phyloP scores from a whole-genome alignment of 1,284 basidiomycete genomes.

The Moniliella sp. region DNA sequence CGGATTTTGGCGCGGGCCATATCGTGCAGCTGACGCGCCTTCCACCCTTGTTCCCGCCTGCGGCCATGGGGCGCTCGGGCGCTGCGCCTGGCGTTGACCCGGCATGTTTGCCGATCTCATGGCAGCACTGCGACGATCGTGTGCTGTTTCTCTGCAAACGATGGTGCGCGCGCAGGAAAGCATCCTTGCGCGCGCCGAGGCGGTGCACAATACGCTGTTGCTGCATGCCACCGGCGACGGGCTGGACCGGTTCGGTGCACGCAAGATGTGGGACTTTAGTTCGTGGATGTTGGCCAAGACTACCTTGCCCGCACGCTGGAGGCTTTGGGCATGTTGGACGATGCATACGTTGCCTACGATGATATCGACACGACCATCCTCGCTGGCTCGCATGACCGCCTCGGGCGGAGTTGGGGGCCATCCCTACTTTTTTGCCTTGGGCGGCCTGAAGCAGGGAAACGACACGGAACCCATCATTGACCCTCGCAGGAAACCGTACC shows the following conservation, averaged over 20 bases:
- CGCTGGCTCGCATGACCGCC: neutral
- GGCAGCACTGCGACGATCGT: slow-evolving; percentile 73
- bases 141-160: slow-evolving; percentile 55
- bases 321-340: slow-evolving; percentile 1
- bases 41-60: slow-evolving; percentile 11
- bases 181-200: neutral
- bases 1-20: slow-evolving; percentile 64
- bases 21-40: slow-evolving; percentile 9
- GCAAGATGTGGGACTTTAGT: neutral
- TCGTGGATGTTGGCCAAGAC: neutral
- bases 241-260: neutral
- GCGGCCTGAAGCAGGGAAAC: slow-evolving; percentile 40
- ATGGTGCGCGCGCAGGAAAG: slow-evolving; percentile 40
- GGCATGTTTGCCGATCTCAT: slow-evolving; percentile 70
- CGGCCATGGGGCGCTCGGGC: slow-evolving; percentile 56
- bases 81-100: slow-evolving; percentile 41
- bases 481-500: slow-evolving; percentile 58
- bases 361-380: neutral
- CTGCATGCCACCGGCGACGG: neutral
- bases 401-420: neutral
- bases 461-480: slow-evolving; percentile 65
- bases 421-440: neutral
- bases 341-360: slow-evolving; percentile 1
- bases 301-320: neutral
- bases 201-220: neutral